Evolutionary conservation across 2,329 filamentous ascomycete genomes (phyloP).

Genomic region (Fusarium anthophilum): DNA sequence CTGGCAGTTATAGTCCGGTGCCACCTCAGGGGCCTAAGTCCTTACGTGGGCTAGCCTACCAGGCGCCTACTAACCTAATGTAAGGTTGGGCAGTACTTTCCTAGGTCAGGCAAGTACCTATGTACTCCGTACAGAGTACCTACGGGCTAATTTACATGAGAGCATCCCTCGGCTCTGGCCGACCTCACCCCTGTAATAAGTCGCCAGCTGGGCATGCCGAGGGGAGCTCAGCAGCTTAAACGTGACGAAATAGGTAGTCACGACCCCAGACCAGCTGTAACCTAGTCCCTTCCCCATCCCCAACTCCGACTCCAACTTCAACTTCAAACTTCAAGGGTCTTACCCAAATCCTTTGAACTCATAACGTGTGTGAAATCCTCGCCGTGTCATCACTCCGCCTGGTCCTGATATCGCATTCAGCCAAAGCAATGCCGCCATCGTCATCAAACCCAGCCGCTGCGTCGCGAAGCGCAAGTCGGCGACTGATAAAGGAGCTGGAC

Average conservation of each 20-base stretch:
- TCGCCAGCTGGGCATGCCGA: constrained; percentile 13
- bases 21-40: background rate
- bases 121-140: background rate
- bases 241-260: constrained; percentile 31
- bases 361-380: background rate
- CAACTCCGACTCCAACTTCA: background rate
- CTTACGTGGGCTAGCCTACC: too few species aligned
- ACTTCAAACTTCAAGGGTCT: background rate
- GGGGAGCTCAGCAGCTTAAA: constrained; percentile 8
- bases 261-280: constrained; percentile 13
- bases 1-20: background rate
- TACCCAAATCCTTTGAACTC: background rate
- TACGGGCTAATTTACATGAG: background rate
- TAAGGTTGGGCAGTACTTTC: background rate
- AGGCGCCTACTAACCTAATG: background rate
- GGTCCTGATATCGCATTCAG: constrained; percentile 9
- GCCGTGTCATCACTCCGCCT: background rate
- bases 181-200: constrained; percentile 37
- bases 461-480: constrained; percentile 61
- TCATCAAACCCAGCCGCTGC: constrained; percentile 35
- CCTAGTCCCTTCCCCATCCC: background rate
- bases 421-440: constrained; percentile 24
- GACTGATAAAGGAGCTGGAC: constrained; percentile 67
- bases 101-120: background rate
- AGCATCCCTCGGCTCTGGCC: constrained; percentile 40